Evolutionary conservation across 2,329 filamentous ascomycete genomes (phyloP).

Genomic region (Calonectria pteridis): DNA sequence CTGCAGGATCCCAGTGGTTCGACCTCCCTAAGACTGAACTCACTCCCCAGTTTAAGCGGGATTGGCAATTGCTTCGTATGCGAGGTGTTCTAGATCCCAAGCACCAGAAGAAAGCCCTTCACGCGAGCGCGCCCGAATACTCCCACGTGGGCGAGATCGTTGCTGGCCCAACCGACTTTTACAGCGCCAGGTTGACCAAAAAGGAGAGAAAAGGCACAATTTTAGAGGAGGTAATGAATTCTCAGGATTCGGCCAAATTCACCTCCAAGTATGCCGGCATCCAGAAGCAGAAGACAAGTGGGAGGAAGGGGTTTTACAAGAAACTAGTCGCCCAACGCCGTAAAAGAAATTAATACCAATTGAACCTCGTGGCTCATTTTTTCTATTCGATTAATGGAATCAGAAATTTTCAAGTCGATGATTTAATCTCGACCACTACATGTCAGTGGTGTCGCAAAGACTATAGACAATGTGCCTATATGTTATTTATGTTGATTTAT

Average conservation of each 20-base stretch:
- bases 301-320: constrained; percentile 92
- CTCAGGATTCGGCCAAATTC: constrained; percentile 73
- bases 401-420: not conserved
- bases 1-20: constrained; percentile 88
- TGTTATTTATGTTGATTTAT: too few species aligned
- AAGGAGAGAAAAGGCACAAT: constrained; percentile 91
- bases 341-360: constrained; percentile 31
- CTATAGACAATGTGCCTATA: not conserved
- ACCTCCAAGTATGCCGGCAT: constrained; percentile 90
- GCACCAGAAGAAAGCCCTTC: constrained; percentile 91
- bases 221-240: constrained; percentile 80
- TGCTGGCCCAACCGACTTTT: constrained; percentile 90
- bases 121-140: constrained; percentile 76
- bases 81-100: constrained; percentile 90
- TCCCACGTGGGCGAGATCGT: constrained; percentile 91
- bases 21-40: constrained; percentile 86
- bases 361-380: not conserved
- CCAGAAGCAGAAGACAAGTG: constrained; percentile 84
- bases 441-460: not conserved
- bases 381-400: not conserved
- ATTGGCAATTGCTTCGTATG: constrained; percentile 91
- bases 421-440: not conserved
- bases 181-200: constrained; percentile 82
- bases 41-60: constrained; percentile 87
- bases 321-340: constrained; percentile 69